These are phyloP conservation scores for Aspergillus nomiae DNA, from an alignment of 2,329 filamentous ascomycete genomes.

Conservation along the genomic window DNA sequence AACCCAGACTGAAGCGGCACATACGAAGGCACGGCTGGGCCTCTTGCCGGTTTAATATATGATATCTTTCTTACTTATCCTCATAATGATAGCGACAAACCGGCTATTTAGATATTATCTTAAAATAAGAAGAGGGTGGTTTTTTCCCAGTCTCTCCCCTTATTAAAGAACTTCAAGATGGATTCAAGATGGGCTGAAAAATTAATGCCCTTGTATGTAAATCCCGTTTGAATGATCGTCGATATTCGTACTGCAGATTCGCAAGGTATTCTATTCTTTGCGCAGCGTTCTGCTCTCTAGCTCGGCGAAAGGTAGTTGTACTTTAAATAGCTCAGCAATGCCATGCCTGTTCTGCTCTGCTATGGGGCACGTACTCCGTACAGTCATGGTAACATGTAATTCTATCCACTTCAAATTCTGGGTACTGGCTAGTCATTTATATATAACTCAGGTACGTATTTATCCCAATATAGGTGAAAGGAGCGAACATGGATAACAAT, in stretches of 20 bases:
- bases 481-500: neutral
- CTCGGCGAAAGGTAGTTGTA: neutral
- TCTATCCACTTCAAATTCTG: neutral
- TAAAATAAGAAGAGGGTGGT: neutral
- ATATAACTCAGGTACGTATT: neutral
- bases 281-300: neutral
- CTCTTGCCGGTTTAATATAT: neutral
- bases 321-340: neutral
- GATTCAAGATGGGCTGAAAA: neutral
- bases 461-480: neutral
- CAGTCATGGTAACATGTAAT: neutral
- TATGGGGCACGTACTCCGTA: neutral
- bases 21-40: neutral
- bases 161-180: neutral
- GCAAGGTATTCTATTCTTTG: too few relatives aligned
- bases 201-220: neutral
- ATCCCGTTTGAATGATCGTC: too few relatives aligned
- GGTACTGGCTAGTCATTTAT: neutral
- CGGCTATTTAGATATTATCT: neutral
- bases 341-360: neutral
- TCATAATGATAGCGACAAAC: neutral
- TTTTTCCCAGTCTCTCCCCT: neutral
- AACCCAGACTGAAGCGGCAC: neutral
- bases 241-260: too few relatives aligned
- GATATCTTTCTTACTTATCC: neutral